Evolutionary conservation across 345 rosid species (phyloP), one percentile per base, ranked within the genome.

Genomic region (Laguncularia racemosa): DNA sequence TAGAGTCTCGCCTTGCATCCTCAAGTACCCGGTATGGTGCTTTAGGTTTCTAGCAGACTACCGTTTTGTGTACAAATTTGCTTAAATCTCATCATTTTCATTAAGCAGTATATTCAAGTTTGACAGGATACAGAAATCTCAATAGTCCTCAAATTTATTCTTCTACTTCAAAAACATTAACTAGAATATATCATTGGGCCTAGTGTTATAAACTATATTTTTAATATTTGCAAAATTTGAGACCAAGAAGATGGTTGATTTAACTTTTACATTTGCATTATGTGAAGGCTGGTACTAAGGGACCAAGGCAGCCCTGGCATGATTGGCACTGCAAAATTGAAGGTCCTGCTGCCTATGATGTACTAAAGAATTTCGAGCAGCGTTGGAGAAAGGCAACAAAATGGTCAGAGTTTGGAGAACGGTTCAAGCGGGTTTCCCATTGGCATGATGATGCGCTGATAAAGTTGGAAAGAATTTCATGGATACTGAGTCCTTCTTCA

Each of bases 311-410:
- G 70, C 97, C 96, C 4, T 85, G 97, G 96, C 93, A 87, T 71
- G 97, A 90, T 62, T 73, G 79, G 67, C 97, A 90, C 59, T 90
- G 96, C 78, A 85, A 76, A 68, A 68, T 90, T 46, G 96, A 90
- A 71, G 97, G 97, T 12, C 96, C 97, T n/a, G 93, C 97, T 58
- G 96, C 97, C 43, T 90, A 86, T 60, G 97, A 90, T 46, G 76
- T 90, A 53, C 95, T 86, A 20, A 75, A 69, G 48, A 90, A 90
- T 69, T 90, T 90, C 57, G 97, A 90, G 76, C 93, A 90, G 75
- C 86, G 97, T 23, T 90, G 97, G 97, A 83, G 57, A 65, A 90
- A 88, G 67, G 97, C 96, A 17, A 67, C 91, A 33, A 87, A 33
- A 67, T 81, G 90, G 89, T 74, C 83, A 3, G 87, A 81, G 68